Base-by-base conservation (phyloP, 2,329 filamentous ascomycete species). In the Knoxdaviesia capensis region DNA sequence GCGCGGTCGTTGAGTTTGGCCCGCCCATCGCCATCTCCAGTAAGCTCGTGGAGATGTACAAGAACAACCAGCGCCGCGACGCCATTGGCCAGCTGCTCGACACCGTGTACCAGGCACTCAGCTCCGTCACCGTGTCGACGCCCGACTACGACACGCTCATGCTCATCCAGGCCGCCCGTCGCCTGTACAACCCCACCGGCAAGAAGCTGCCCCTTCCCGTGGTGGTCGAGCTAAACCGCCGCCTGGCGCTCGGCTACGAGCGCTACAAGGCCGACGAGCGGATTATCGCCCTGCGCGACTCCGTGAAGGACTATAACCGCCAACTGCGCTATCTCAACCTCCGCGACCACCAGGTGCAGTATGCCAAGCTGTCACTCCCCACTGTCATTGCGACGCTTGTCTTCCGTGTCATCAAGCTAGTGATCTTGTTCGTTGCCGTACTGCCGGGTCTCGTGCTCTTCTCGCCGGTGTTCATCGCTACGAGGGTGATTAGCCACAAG, bases 71-170 rank as follows among this genome's bases (percentile, higher is more conserved):
- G 54, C 74, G 84, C 50, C 73, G 90, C 53, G 85, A 93, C 51
- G 84, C 90, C 38, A 88, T 94, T 45, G 82, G 81, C 6, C 71
- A 80, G 51, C 70, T 94, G 36, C 66, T 98, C 43, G 84, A 94
- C 52, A 84, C 76, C 43, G 82, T 94, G 40, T 86, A 93, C 53
- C 77, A 92, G 55, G 74, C 80, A 34, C 69, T 96, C 40, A 77
- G 82, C 47, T 74, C 87, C 3, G 90, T 96, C 44, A 96, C 88
- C 4, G 86, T 94, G 35, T 88, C 84, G 9, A 78, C 83, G 34
- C 87, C 88, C 3, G 85, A 96, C 59, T 94, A 94, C 59, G 88
- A 96, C 52, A 96, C 88, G 4, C 68, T 96, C 28, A 94, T 94
- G 87, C 71, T 92, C 50, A 93, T 96, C 45, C 90, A 96, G 69